phyloP scores from a whole-genome alignment of 2,329 filamentous ascomycete genomes.

The Gaeumannomyces sp. region DNA sequence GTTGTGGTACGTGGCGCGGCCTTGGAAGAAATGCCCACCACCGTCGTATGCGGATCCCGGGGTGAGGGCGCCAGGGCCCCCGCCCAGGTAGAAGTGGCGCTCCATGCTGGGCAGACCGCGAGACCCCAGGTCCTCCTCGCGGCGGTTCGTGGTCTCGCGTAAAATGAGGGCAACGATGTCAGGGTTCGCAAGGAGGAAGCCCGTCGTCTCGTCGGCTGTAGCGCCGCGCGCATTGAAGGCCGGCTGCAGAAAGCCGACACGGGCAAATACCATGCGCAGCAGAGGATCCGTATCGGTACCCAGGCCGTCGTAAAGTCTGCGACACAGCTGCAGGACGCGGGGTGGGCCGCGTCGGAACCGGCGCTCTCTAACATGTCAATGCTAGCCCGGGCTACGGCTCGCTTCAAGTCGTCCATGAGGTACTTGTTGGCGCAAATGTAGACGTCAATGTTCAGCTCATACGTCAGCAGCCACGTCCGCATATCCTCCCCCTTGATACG shows the following conservation, averaged over 20 bases:
- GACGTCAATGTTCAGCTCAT: conserved; percentile 40
- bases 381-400: conserved; percentile 32
- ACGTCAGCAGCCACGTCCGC: conserved; percentile 40
- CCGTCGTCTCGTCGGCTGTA: conserved; percentile 31
- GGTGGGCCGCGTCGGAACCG: conserved; percentile 34
- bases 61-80: not conserved
- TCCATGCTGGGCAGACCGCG: conserved; percentile 2
- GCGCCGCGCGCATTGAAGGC: conserved; percentile 31
- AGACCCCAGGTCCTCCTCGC: conserved; percentile 30
- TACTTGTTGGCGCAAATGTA: conserved; percentile 44
- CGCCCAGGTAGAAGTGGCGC: not conserved
- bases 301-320: conserved; percentile 36
- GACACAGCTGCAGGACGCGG: conserved; percentile 37
- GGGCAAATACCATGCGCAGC: conserved; percentile 42
- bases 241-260: conserved; percentile 42
- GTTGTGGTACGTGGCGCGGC: not conserved
- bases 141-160: conserved; percentile 37
- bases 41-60: not conserved
- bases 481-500: conserved; percentile 39
- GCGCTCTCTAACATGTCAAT: conserved; percentile 42
- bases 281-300: conserved; percentile 32
- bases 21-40: not conserved
- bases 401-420: conserved; percentile 39
- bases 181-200: conserved; percentile 37
- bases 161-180: conserved; percentile 41